These are phyloP conservation scores for Penicillium rolfsii DNA, from an alignment of 2,329 filamentous ascomycete species.

Conservation along the genomic window DNA sequence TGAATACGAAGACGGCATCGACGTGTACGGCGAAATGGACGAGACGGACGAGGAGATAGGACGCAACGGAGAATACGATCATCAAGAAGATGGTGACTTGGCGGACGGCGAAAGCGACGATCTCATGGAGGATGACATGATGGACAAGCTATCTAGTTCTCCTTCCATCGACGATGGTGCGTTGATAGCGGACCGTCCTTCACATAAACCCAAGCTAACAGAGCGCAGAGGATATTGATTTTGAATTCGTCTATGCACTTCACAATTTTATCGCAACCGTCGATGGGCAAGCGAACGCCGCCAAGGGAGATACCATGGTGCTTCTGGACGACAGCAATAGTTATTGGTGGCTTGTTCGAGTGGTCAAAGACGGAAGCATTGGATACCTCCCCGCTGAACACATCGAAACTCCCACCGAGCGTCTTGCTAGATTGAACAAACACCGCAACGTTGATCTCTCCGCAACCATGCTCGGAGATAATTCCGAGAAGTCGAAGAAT, in stretches of 20 bases:
- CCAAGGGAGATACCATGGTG: constrained; percentile 98
- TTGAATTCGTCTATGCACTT: constrained; percentile 97
- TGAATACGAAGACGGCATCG: constrained; percentile 38
- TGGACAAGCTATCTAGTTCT: constrained; percentile 98
- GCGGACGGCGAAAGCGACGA: constrained; percentile 69
- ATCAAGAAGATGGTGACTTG: constrained; percentile 52
- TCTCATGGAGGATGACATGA: constrained; percentile 86
- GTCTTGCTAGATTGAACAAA: constrained; percentile 91
- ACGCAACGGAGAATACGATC: constrained; percentile 28
- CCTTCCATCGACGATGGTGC: constrained; percentile 99
- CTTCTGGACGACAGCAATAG: constrained; percentile 97
- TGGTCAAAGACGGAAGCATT: constrained; percentile 97
- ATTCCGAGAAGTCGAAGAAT: constrained; percentile 78
- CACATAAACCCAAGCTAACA: constrained; percentile 66
- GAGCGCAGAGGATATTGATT: constrained; percentile 97
- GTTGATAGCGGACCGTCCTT: background rate
- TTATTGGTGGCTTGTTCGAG: constrained; percentile 98
- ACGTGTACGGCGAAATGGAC: constrained; percentile 40
- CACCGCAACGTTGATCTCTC: constrained; percentile 93
- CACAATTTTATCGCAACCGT: constrained; percentile 98
- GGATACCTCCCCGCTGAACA: constrained; percentile 95
- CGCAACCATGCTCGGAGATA: constrained; percentile 71
- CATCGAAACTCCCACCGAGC: constrained; percentile 96
- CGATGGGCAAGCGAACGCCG: constrained; percentile 96
- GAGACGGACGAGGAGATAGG: constrained; percentile 31